Evolutionary conservation across 2,329 filamentous ascomycete species (phyloP).

Genomic region (Dothistroma pini): DNA sequence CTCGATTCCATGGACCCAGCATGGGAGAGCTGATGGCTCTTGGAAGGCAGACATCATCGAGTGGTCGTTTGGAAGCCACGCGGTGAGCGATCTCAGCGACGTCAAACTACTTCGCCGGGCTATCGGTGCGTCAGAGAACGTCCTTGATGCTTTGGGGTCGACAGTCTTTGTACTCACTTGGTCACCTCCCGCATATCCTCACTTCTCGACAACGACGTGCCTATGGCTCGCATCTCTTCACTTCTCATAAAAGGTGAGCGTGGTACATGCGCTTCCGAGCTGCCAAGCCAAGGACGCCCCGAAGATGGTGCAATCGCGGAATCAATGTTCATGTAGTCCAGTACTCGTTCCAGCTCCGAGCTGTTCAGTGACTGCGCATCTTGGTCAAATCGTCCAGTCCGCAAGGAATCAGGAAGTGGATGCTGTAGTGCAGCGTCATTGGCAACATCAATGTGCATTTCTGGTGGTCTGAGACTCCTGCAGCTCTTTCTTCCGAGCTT

Average conservation of each 20-base stretch:
- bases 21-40: conserved; percentile 4
- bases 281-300: background rate
- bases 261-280: background rate
- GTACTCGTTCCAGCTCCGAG: background rate
- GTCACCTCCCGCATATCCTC: background rate
- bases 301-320: background rate
- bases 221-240: background rate
- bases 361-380: background rate
- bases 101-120: conserved; percentile 1
- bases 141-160: background rate
- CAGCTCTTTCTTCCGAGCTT: conserved; percentile 3
- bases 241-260: background rate
- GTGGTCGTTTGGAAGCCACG: conserved; percentile 1
- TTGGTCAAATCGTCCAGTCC: background rate
- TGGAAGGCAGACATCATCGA: background rate
- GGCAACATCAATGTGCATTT: background rate
- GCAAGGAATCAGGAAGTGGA: background rate
- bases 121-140: background rate
- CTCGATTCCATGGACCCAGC: background rate
- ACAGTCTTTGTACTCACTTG: background rate
- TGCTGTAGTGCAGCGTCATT: background rate
- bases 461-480: background rate
- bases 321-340: background rate
- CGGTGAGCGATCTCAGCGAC: conserved; percentile 6
- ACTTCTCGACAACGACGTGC: background rate